These are phyloP conservation scores for Cyberlindnera maclurae DNA, from an alignment of 805 yeast species.

Conservation along the genomic window DNA sequence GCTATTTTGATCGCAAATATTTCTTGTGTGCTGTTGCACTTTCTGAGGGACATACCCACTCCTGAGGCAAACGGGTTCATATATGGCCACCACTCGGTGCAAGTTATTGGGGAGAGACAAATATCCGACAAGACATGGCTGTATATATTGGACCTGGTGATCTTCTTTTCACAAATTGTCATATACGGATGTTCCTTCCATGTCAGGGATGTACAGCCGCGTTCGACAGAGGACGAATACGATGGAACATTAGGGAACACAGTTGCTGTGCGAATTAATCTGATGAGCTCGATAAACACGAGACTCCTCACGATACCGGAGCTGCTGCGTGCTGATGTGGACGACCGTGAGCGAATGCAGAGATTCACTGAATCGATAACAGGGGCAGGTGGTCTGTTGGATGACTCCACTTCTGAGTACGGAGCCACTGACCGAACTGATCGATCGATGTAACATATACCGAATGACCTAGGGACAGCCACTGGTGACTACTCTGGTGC, in stretches of 20 bases:
- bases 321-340: not conserved
- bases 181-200: conserved; percentile 11
- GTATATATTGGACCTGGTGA: conserved; percentile 8
- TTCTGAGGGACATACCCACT: conserved; percentile 13
- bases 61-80: conserved; percentile 20
- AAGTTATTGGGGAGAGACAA: conserved; percentile 19
- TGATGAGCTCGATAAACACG: conserved; percentile 3
- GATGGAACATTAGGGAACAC: conserved; percentile 22
- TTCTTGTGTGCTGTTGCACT: conserved; percentile 8
- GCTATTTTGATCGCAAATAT: conserved; percentile 9
- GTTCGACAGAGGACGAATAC: conserved; percentile 8
- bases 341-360: not conserved
- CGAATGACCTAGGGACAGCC: too few relatives aligned
- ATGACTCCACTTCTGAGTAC: too few relatives aligned
- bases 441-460: too few relatives aligned
- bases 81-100: conserved; percentile 23
- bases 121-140: conserved; percentile 14
- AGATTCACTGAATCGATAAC: not conserved
- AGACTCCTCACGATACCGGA: not conserved
- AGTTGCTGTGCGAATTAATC: conserved; percentile 9
- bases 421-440: too few relatives aligned
- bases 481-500: too few relatives aligned
- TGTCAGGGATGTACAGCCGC: not conserved
- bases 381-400: too few relatives aligned
- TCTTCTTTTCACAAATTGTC: conserved; percentile 15